Percentiles rank a stretch among this genome's conserved stretches.
Evolutionary conservation across 108 stramenopile species (phyloP).

Genomic region (Cyclotella distinguenda): DNA sequence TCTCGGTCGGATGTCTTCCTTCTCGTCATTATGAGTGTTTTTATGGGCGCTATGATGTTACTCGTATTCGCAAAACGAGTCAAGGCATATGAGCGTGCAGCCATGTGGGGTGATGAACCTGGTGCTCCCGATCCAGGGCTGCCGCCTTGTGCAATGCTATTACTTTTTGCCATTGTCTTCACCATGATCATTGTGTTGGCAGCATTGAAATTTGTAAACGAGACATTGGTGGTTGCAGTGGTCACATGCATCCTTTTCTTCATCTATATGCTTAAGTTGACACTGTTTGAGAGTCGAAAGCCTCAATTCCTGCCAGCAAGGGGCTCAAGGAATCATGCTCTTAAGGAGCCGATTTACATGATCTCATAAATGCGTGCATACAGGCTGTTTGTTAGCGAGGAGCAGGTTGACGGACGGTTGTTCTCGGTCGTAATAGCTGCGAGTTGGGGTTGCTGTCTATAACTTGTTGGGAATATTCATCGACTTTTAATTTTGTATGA

Average conservation of each 20-base stretch:
- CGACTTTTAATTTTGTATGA: too few relatives aligned
- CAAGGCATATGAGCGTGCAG: constrained; percentile 57
- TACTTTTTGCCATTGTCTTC: constrained; percentile 66
- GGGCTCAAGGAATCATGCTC: constrained; percentile 26
- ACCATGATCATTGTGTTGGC: constrained; percentile 66
- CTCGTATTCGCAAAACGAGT: constrained; percentile 79
- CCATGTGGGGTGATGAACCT: constrained; percentile 58
- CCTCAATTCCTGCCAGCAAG: constrained; percentile 45
- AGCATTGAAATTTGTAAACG: constrained; percentile 77
- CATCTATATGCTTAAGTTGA: constrained; percentile 89
- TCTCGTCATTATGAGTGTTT: constrained; percentile 76
- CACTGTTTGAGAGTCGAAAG: constrained; percentile 72
- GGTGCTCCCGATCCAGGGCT: constrained; percentile 61
- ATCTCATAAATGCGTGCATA: not conserved
- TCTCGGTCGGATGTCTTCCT: constrained; percentile 81
- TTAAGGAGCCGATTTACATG: constrained; percentile 42
- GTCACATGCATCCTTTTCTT: constrained; percentile 82
- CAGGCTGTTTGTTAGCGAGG: not conserved
- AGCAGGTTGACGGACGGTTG: not conserved
- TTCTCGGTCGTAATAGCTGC: too few relatives aligned
- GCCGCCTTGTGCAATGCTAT: constrained; percentile 68
- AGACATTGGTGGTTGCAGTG: constrained; percentile 84
- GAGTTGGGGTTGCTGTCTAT: too few relatives aligned
- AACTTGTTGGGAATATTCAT: too few relatives aligned
- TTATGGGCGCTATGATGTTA: constrained; percentile 84